Evolutionary conservation across 2,329 filamentous ascomycete species (phyloP), one percentile per base, ranked within the genome.

Genomic region (Colletotrichum musicola): DNA sequence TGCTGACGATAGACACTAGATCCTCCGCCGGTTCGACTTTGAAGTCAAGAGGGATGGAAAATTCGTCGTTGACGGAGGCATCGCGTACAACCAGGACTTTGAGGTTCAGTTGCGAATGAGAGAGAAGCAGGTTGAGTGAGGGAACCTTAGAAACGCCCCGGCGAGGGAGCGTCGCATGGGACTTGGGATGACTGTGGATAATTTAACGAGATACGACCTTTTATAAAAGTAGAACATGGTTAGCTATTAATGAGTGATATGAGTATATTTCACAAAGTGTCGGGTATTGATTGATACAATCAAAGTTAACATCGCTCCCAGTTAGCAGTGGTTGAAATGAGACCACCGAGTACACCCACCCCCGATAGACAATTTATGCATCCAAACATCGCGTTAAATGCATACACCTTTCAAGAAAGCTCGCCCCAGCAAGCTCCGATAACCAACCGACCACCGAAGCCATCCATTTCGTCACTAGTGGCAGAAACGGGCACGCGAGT

Each of bases 401-500:
- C 74, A 76, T 71, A 42, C 56, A 68, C 70, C 68, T 68, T 58
- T 56, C 46, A 59, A 30, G 16, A 40, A 53, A 40, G 12, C 18
- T 14, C 30, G 47, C 27, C 54, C 27, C 25, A 47, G 20, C 30
- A 54, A 67, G 64, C 64, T 69, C 62, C 66, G 66, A 69, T 66
- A 38, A 55, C 55, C 55, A 50, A 51, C 66, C 66, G 42, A 65
- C 53, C 59, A 18, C 27, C 62, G 65, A n/a, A 35, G 30, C 62
- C 73, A 76, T 74, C 71, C 67, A 63, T 71, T 58, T 58, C 63
- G 59, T 61, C 59, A 56, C 69, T 35, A 25, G 54, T 62, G 4
- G 22, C 27, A 35, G 30, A 35, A 35, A 7, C 30, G 7, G 30
- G 30, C 30, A 35, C 60, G 46, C 56, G 40, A 10, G 27, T 46